Conservation (phyloP, 2,329 filamentous ascomycete genomes). For the Monilinia fructicola region DNA sequence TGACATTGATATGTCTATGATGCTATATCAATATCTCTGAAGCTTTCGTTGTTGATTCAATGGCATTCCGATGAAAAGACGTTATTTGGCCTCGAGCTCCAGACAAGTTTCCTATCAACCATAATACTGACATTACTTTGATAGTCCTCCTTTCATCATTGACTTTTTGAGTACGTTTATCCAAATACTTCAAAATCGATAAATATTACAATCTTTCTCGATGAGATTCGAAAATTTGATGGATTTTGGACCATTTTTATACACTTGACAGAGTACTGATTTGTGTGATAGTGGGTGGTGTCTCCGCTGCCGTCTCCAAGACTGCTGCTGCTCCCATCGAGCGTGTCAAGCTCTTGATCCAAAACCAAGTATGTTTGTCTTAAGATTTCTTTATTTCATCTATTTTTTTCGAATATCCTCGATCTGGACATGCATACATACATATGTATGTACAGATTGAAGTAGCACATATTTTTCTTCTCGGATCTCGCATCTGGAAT, state of each 20-base stretch:
- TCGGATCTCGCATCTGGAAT: not conserved
- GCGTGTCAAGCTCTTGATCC: conserved; percentile 99
- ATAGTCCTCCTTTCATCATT: conserved; percentile 80
- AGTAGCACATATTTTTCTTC: conserved; percentile 9
- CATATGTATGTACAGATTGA: not conserved
- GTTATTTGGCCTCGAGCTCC: conserved; percentile 20
- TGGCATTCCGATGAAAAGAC: conserved; percentile 30
- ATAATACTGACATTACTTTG: conserved; percentile 33
- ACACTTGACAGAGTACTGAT: conserved; percentile 30
- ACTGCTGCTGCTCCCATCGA: conserved; percentile 99
- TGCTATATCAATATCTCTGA: conserved; percentile 16
- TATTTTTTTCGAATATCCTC: conserved; percentile 26
- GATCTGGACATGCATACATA: conserved; percentile 28
- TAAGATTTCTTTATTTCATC: conserved; percentile 8
- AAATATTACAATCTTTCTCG: conserved; percentile 25
- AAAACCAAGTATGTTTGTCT: conserved; percentile 86
- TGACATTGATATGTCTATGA: not conserved
- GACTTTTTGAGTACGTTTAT: conserved; percentile 94
- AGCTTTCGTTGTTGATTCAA: conserved; percentile 32
- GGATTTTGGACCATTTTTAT: conserved; percentile 16
- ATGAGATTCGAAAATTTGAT: conserved; percentile 24
- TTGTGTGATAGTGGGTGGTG: conserved; percentile 84
- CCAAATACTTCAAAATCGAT: conserved; percentile 26
- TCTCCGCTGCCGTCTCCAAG: conserved; percentile 99
- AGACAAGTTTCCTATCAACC: conserved; percentile 23